These are phyloP conservation scores for Naganishia friedmannii DNA, from an alignment of 768 basidiomycete species.

Conservation along the genomic window DNA sequence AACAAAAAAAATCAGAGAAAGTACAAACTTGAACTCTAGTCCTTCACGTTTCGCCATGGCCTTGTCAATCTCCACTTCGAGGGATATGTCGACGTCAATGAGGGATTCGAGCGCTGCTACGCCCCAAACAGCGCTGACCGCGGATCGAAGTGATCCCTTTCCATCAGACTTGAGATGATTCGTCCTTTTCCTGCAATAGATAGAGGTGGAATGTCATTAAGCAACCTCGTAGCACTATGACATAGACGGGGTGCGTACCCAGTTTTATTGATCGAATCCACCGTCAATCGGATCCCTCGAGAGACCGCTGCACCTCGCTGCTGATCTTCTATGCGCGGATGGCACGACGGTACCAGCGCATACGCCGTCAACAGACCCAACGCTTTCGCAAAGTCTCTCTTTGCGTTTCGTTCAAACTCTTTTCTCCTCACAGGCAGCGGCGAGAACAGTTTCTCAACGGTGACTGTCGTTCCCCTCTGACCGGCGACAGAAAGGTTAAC, in stretches of 20 bases:
- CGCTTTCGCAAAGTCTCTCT: conserved; percentile 84
- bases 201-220: background rate
- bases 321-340: conserved; percentile 29
- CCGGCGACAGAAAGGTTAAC: background rate
- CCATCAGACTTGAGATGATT: conserved; percentile 74
- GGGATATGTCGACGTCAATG: conserved; percentile 67
- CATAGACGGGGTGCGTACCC: conserved; percentile 59
- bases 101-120: conserved; percentile 72
- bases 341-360: conserved; percentile 68
- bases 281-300: conserved; percentile 68
- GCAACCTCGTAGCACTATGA: background rate
- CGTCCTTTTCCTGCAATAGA: conserved; percentile 52
- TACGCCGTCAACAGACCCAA: conserved; percentile 79
- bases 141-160: conserved; percentile 60
- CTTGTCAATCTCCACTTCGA: conserved; percentile 69
- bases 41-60: conserved; percentile 56
- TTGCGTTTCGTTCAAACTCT: conserved; percentile 81
- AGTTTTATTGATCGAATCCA: conserved; percentile 63
- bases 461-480: conserved; percentile 83
- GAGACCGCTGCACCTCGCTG: conserved; percentile 48
- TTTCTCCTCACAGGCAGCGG: conserved; percentile 86
- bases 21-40: conserved; percentile 36
- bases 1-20: conserved; percentile 26
- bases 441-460: conserved; percentile 67
- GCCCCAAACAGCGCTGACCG: conserved; percentile 78